Base-by-base conservation (phyloP, 176 grass and related monocot genomes). In the Musa beccarii region DNA sequence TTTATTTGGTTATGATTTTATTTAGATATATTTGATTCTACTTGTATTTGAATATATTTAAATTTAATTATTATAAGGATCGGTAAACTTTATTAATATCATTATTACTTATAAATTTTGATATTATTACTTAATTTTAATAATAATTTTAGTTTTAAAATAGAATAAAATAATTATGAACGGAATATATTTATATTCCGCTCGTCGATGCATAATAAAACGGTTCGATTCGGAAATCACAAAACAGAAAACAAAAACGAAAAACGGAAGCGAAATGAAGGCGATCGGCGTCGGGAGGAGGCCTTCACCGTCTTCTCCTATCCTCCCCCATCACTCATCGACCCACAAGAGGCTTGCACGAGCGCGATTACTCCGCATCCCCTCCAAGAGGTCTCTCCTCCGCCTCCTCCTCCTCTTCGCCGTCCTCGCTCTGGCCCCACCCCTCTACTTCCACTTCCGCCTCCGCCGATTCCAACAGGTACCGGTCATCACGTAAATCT, bases 381-480 rank as follows among this genome's bases (percentile, higher is more conserved):
- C 87, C 1, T 75, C 85, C 5, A 92, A 83, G 81, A 80, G 62
- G 10, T 77, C 84, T 74, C 73, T 90, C 17, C 88, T 15, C 17
- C 57, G 84, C 22, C 68, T 96, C 0, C 80, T 96, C 17, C 83
- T 97, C 76, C 77, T 91, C 82, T 21, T 98, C 25, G 87, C 82
- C 1, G 53, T 86, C 79, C 63, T 93, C 80, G 78, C 90, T 71
- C 82, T 98, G 78, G 3, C 76, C 1, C 75, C 94, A 49, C 90
- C 94, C 43, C 56, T 76, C 59, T 87, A 91, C 84, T 91, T 98
- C 86, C 94, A 93, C 82, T 54, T 98, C 84, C 90, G 94, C 78
- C 86, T 98, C 62, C 88, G 88, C 64, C 87, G 87, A 23, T 79
- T 90, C 85, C 82, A 98, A 49, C 84, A 86, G 75, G 94, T 89